Evolutionary conservation across 805 yeast genomes (phyloP).

Genomic region (Sugiyamaella valdiviana): DNA sequence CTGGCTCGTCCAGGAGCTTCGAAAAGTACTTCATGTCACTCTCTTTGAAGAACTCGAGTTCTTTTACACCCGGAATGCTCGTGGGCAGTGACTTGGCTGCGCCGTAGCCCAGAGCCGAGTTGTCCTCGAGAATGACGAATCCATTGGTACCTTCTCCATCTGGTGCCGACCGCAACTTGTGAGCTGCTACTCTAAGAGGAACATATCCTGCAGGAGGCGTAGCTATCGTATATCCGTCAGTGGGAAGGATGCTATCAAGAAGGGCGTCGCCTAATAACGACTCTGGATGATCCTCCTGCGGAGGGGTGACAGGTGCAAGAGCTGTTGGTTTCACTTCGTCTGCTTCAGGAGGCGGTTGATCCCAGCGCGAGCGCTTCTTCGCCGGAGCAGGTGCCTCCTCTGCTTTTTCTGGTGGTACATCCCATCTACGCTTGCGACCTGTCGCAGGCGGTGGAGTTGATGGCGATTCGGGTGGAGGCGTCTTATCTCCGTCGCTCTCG

Average conservation of each 20-base stretch:
- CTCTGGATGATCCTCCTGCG: conserved; percentile 7
- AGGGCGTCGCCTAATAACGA: conserved; percentile 38
- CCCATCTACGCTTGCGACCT: conserved; percentile 31
- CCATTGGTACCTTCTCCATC: conserved; percentile 26
- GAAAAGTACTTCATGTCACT: conserved; percentile 70
- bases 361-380: conserved; percentile 30
- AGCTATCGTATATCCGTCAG: conserved; percentile 40
- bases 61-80: conserved; percentile 59
- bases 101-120: conserved; percentile 25
- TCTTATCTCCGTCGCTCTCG: conserved; percentile 24
- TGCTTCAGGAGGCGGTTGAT: conserved; percentile 21
- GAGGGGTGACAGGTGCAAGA: conserved; percentile 30
- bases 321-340: neutral
- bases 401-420: conserved; percentile 21
- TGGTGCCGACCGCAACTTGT: conserved; percentile 33
- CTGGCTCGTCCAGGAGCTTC: conserved; percentile 38
- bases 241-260: conserved; percentile 46
- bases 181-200: conserved; percentile 34
- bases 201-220: conserved; percentile 42
- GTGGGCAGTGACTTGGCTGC: conserved; percentile 38
- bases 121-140: conserved; percentile 50
- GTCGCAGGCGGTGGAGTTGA: conserved; percentile 8
- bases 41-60: conserved; percentile 61
- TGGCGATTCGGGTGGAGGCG: conserved; percentile 14
- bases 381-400: neutral